These are phyloP conservation scores for Hippophae gyantsensis DNA, from an alignment of 306 rosid genomes.

Conservation along the genomic window DNA sequence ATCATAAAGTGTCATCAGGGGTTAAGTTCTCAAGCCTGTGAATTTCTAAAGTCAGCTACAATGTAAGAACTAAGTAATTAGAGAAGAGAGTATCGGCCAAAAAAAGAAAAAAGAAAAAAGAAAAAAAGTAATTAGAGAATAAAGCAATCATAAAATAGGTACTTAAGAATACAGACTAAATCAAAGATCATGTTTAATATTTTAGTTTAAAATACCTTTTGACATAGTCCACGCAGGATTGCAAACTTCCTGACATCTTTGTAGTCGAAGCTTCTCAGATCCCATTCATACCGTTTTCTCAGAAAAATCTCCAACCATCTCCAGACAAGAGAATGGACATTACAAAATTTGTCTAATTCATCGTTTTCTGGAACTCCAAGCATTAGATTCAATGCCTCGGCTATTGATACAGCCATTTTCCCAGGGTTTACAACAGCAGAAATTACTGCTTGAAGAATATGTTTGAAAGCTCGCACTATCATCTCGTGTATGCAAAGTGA, in stretches of 20 bases:
- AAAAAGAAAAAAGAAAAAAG: too few relatives aligned
- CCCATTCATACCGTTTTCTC: constrained; percentile 82
- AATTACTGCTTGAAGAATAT: constrained; percentile 81
- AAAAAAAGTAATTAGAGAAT: too few relatives aligned
- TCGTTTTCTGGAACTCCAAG: constrained; percentile 65
- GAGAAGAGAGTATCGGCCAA: too few relatives aligned
- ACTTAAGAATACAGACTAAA: constrained; percentile 4
- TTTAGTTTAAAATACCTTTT: constrained; percentile 51
- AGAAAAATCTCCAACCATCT: constrained; percentile 77
- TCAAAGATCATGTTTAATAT: constrained; percentile 7
- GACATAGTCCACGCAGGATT: constrained; percentile 87
- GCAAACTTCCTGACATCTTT: constrained; percentile 80
- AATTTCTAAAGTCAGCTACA: not conserved
- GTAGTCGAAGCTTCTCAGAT: constrained; percentile 51
- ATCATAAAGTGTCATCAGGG: not conserved
- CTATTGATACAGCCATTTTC: constrained; percentile 64
- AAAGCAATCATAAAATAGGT: too few relatives aligned
- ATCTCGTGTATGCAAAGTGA: constrained; percentile 96
- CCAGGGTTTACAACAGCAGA: constrained; percentile 56
- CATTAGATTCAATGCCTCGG: constrained; percentile 72
- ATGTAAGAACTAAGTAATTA: too few relatives aligned
- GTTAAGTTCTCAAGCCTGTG: not conserved
- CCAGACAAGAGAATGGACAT: constrained; percentile 61
- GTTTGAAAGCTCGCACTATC: constrained; percentile 97
- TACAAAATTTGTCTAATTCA: constrained; percentile 41